These are phyloP conservation scores for Tolypocladium capitatum DNA, from an alignment of 2,329 filamentous ascomycete species.

Conservation along the genomic window DNA sequence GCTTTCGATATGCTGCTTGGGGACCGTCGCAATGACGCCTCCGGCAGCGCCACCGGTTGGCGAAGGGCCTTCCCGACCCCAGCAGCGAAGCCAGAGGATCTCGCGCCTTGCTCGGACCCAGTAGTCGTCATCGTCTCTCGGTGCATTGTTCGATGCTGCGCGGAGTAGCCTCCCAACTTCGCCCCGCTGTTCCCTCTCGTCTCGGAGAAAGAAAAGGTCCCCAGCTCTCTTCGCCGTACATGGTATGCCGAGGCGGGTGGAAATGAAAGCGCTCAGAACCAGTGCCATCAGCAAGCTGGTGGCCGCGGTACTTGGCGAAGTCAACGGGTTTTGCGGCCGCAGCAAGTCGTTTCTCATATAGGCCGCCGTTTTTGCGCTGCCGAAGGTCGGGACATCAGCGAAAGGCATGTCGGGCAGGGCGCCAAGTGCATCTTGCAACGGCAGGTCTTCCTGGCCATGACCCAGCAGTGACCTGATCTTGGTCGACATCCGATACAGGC, in stretches of 20 bases:
- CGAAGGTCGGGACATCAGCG: conserved; percentile 9
- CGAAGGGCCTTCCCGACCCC: conserved; percentile 38
- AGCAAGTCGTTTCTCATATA: conserved; percentile 34
- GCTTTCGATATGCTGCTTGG: conserved; percentile 48
- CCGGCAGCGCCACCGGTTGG: conserved; percentile 31
- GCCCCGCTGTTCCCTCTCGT: conserved; percentile 49
- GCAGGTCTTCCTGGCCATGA: conserved; percentile 41
- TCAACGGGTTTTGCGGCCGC: conserved; percentile 48
- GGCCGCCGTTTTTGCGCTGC: conserved; percentile 13
- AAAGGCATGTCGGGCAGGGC: conserved; percentile 26
- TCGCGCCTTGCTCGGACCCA: conserved; percentile 51
- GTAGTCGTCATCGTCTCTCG: conserved; percentile 48
- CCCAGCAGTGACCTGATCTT: conserved; percentile 44
- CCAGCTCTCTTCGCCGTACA: conserved; percentile 40
- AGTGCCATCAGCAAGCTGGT: conserved; percentile 50
- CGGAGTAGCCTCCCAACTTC: conserved; percentile 48
- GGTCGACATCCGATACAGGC: conserved; percentile 45
- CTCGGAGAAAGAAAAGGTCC: conserved; percentile 51
- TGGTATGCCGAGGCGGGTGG: conserved; percentile 35
- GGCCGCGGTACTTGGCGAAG: conserved; percentile 41
- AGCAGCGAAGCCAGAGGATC: conserved; percentile 60
- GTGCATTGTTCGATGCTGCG: conserved; percentile 31
- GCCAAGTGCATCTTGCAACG: conserved; percentile 33
- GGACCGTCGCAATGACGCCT: conserved; percentile 50
- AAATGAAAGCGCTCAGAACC: conserved; percentile 45